Percentiles rank a stretch among this genome's conserved stretches.
These are phyloP conservation scores for Aspergillus ellipticus DNA, from an alignment of 495 filamentous ascomycete genomes.

Conservation along the genomic window DNA sequence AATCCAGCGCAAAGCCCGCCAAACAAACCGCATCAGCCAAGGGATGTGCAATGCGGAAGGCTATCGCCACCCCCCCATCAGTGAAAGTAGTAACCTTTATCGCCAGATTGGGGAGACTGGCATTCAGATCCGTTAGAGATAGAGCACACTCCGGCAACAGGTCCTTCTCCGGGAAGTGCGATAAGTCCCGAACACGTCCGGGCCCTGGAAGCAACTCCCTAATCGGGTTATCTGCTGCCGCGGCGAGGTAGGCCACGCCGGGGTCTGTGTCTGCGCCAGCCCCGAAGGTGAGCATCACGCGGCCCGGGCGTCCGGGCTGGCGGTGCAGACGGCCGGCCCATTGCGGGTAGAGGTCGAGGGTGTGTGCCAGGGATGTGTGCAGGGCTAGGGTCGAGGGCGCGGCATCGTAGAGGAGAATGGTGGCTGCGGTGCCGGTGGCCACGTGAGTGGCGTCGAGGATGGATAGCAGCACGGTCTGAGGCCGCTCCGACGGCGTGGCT, in stretches of 20 bases:
- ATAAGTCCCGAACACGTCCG: not conserved
- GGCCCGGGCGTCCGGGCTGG: not conserved
- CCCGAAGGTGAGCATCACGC: not conserved
- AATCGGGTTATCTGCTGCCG: not conserved
- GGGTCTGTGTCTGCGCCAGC: not conserved
- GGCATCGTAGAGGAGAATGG: not conserved
- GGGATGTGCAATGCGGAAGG: slow-evolving; percentile 57
- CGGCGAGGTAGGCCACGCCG: not conserved
- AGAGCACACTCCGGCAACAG: not conserved
- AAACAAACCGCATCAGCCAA: not conserved
- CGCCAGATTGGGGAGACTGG: slow-evolving; percentile 55
- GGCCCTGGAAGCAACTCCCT: not conserved
- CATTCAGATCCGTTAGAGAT: not conserved
- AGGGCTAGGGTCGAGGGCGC: not conserved
- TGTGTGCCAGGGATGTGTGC: not conserved
- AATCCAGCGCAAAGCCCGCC: not conserved
- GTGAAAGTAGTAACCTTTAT: slow-evolving; percentile 14
- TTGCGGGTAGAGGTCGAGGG: not conserved
- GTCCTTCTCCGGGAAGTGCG: not conserved
- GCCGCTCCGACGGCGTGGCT: not conserved
- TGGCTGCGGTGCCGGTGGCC: not conserved
- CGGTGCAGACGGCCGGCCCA: not conserved
- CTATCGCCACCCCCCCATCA: slow-evolving; percentile 64
- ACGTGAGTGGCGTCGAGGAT: not conserved
- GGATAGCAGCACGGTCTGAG: not conserved